These are phyloP conservation scores for Monosporascus cannonballus DNA, from an alignment of 2,329 filamentous ascomycete genomes.

Conservation along the genomic window DNA sequence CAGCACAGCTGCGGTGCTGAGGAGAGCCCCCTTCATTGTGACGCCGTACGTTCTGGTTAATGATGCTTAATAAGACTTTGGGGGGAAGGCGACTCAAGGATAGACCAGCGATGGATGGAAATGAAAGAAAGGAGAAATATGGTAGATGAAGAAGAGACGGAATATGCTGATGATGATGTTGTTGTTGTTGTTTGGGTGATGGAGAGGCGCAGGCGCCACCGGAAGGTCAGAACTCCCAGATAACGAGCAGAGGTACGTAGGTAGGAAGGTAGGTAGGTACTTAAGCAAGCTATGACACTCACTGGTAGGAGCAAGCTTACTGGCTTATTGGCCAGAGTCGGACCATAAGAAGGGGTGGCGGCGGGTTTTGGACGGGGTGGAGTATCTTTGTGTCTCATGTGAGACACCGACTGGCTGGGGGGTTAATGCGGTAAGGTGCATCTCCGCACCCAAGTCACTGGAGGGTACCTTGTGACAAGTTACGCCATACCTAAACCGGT, in stretches of 20 bases:
- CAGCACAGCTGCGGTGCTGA: constrained; percentile 74
- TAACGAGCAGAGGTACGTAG: not conserved
- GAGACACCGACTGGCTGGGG: not conserved
- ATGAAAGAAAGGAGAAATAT: constrained; percentile 7
- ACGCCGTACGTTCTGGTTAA: constrained; percentile 14
- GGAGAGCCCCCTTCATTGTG: constrained; percentile 79
- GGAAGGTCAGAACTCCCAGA: not conserved
- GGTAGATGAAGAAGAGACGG: constrained; percentile 1
- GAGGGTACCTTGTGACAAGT: not conserved
- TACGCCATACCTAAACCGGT: not conserved
- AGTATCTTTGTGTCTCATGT: not conserved
- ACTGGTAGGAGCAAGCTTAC: not conserved
- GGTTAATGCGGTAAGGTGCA: not conserved
- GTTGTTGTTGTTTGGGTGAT: not conserved
- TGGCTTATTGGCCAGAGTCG: not conserved
- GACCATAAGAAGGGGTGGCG: no score
- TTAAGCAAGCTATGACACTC: not conserved
- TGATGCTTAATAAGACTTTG: not conserved
- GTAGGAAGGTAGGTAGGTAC: not conserved
- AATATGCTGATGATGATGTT: constrained; percentile 6
- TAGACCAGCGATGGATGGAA: constrained; percentile 5
- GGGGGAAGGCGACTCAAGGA: not conserved
- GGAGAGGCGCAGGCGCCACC: not conserved
- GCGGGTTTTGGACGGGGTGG: no score
- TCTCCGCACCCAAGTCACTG: not conserved